Evolutionary conservation across 805 yeast species (phyloP).

Genomic region (Sugiyamaella floridensis): DNA sequence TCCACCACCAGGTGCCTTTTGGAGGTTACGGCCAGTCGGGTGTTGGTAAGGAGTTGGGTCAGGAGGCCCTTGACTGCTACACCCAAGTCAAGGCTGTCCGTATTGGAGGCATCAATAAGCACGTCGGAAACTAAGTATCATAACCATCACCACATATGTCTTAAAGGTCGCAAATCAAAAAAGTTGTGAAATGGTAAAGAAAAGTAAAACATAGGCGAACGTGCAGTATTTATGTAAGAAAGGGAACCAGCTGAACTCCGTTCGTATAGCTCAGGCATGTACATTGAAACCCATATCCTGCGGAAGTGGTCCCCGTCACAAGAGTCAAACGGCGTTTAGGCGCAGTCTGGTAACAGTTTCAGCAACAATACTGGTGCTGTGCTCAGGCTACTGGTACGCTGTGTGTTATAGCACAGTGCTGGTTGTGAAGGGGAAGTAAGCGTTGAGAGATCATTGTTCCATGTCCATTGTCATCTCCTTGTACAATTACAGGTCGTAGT

Average conservation of each 20-base stretch:
- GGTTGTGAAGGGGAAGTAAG: neutral
- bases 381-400: too few relatives aligned
- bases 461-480: too few relatives aligned
- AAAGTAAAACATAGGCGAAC: neutral
- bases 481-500: constrained; percentile 12
- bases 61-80: constrained; percentile 61
- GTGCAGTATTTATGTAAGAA: neutral
- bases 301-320: too few relatives aligned
- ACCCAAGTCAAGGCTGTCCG: constrained; percentile 74
- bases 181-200: neutral
- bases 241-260: too few relatives aligned
- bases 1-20: constrained; percentile 63
- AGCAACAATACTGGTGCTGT: too few relatives aligned
- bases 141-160: neutral
- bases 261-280: too few relatives aligned
- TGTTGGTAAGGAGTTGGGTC: constrained; percentile 75
- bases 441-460: neutral
- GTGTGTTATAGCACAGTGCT: too few relatives aligned
- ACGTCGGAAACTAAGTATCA: neutral
- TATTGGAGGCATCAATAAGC: constrained; percentile 30
- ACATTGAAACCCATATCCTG: too few relatives aligned
- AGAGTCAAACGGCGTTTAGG: too few relatives aligned
- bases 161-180: neutral
- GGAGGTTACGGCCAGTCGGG: constrained; percentile 81
- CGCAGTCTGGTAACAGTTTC: too few relatives aligned